phyloP scores from a whole-genome alignment of 2,329 filamentous ascomycete genomes.

The Lachnellula cervina region DNA sequence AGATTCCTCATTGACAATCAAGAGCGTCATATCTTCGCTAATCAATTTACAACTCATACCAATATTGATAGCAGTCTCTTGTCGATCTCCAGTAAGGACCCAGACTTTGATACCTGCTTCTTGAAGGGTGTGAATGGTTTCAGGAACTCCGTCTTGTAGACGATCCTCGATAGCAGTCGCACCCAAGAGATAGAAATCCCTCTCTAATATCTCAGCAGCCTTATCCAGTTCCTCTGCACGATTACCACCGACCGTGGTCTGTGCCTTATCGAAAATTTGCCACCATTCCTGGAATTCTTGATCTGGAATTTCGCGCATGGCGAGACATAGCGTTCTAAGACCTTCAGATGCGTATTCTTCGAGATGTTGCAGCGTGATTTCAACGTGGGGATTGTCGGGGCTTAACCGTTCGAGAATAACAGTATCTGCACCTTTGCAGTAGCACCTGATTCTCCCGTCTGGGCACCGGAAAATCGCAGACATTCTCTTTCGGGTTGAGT shows the following conservation, averaged over 20 bases:
- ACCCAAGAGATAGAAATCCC: constrained; percentile 83
- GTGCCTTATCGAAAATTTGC: constrained; percentile 78
- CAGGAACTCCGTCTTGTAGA: constrained; percentile 92
- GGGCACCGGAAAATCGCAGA: constrained; percentile 95
- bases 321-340: constrained; percentile 87
- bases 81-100: constrained; percentile 94
- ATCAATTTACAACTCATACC: constrained; percentile 99
- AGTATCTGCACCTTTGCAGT: constrained; percentile 95
- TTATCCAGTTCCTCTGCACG: constrained; percentile 95
- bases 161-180: constrained; percentile 97
- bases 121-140: constrained; percentile 96
- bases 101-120: constrained; percentile 97
- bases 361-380: constrained; percentile 87
- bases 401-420: constrained; percentile 90
- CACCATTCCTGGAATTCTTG: constrained; percentile 85
- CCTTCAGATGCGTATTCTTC: constrained; percentile 98
- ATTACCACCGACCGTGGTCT: constrained; percentile 86
- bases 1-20: constrained; percentile 91
- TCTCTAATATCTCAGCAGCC: constrained; percentile 91
- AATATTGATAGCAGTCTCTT: constrained; percentile 99
- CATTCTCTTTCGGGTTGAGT: constrained; percentile 96
- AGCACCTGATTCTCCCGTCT: constrained; percentile 88
- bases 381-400: constrained; percentile 78
- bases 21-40: constrained; percentile 95
- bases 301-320: constrained; percentile 89